Base-by-base conservation (phyloP, 176 grass and related monocot species). In the Musa acuminata region DNA sequence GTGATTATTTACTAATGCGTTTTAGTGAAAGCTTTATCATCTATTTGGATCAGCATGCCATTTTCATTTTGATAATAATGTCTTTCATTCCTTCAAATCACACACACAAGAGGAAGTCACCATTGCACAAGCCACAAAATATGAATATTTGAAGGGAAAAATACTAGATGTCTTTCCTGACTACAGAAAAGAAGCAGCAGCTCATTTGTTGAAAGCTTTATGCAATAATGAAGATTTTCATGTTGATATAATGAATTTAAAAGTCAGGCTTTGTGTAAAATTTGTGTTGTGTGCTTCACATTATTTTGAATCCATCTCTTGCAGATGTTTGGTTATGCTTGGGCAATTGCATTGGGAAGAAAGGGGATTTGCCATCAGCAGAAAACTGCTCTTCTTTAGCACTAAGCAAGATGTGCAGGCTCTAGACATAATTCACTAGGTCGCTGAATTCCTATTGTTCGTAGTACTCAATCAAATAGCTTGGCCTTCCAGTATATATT, bases 261-360 rank as follows among this genome's bases (percentile, higher is more conserved):
- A 35, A 35, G 0, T 35, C 29, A 35, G 29, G 29, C 29, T 35
- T 35, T 35, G 2, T 35, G 29, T 35, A 35, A 78, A 67, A 19
- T 55, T 76, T 20, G 13, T 74, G 53, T 76, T 81, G 26, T 73
- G 64, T 80, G 11, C 84, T 81, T 77, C 89, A 97, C 87, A 89
- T 97, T 75, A 97, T 93, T 87, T 78, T 97, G 85, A 97, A 90
- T 78, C 90, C 93, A 85, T 93, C 87, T 79, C 90, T 97, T 79
- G 79, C 90, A 75, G 90, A 97, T 89, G 90, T 87, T 54, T 93
- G 87, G 93, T 49, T 97, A 87, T 88, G 85, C 80, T 81, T 93
- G 74, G 90, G 93, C 69, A 97, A 93, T 78, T 97, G 93, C 87
- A 89, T 97, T 81, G 92, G 93, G 93, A 97, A 97, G 84, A 97